These are phyloP conservation scores for Fagus crenata DNA, from an alignment of 306 rosid species.

Conservation along the genomic window DNA sequence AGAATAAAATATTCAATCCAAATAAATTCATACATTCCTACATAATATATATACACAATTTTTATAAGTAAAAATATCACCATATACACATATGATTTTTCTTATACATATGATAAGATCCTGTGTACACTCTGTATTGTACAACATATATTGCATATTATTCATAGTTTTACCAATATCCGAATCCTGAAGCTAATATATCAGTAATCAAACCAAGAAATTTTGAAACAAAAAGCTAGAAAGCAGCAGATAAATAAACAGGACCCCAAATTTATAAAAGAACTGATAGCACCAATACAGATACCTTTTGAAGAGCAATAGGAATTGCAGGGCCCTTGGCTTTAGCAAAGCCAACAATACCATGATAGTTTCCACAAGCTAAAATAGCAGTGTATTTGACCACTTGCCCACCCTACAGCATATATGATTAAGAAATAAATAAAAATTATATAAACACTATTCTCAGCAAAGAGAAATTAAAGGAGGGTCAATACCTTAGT, in stretches of 20 bases:
- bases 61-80: neutral
- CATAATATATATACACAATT: neutral
- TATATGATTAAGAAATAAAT: constrained; percentile 28
- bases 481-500: constrained; percentile 60
- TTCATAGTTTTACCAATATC: neutral
- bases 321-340: constrained; percentile 91
- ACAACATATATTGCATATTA: neutral
- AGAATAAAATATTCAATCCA: neutral
- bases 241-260: constrained; percentile 3
- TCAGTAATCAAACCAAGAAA: neutral
- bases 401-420: constrained; percentile 84
- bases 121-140: neutral
- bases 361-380: constrained; percentile 94
- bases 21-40: neutral
- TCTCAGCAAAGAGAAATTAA: constrained; percentile 9
- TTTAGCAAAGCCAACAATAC: constrained; percentile 85
- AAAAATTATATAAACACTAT: constrained; percentile 16
- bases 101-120: neutral
- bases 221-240: neutral
- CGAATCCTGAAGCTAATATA: neutral
- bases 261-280: constrained; percentile 6
- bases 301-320: constrained; percentile 85
- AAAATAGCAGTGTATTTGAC: constrained; percentile 74
- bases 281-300: constrained; percentile 14
- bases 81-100: neutral